Percentiles rank a stretch among this genome's conserved stretches.
These are phyloP conservation scores for Globisporangium emineosum DNA, from an alignment of 352 stramenopile species.

Conservation along the genomic window DNA sequence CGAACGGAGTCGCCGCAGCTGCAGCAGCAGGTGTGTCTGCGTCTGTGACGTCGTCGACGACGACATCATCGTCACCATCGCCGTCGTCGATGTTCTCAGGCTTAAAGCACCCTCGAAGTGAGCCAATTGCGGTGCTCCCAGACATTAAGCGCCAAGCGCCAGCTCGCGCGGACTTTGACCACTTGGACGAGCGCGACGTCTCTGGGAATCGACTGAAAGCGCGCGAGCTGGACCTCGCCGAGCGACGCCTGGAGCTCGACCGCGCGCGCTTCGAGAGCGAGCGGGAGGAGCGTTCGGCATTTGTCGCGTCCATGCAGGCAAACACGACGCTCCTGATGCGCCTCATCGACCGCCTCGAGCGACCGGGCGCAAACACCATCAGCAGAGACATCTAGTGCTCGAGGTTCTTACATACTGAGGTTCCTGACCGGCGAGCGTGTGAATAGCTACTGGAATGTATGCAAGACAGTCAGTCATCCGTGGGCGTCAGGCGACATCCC, in stretches of 20 bases:
- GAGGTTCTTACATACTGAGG: too few species aligned
- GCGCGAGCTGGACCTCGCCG: constrained; percentile 10
- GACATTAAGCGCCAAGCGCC: constrained; percentile 1
- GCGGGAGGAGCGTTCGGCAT: constrained; percentile 11
- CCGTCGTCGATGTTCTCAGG: not conserved
- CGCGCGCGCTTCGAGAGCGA: constrained; percentile 14
- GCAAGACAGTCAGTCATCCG: too few species aligned
- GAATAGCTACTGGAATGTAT: too few species aligned
- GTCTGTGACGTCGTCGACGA: not conserved
- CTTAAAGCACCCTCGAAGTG: not conserved
- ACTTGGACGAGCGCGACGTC: constrained; percentile 7
- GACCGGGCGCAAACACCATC: not conserved
- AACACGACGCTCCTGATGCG: constrained; percentile 16
- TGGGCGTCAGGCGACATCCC: not conserved
- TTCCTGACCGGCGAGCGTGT: not conserved
- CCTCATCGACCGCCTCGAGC: constrained; percentile 14
- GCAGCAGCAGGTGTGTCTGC: not conserved
- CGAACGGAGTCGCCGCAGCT: not conserved
- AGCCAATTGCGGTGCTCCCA: not conserved
- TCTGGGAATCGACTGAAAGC: constrained; percentile 5
- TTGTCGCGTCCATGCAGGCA: constrained; percentile 14
- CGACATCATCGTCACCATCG: not conserved
- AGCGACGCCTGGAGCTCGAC: constrained; percentile 16
- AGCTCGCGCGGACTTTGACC: not conserved
- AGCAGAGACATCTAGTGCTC: constrained; percentile 2